A percentile compares a stretch with the other conserved stretches of the same genome.
Evolutionary conservation across 805 yeast genomes (phyloP).

Genomic region (Yamadazyma kitorensis): DNA sequence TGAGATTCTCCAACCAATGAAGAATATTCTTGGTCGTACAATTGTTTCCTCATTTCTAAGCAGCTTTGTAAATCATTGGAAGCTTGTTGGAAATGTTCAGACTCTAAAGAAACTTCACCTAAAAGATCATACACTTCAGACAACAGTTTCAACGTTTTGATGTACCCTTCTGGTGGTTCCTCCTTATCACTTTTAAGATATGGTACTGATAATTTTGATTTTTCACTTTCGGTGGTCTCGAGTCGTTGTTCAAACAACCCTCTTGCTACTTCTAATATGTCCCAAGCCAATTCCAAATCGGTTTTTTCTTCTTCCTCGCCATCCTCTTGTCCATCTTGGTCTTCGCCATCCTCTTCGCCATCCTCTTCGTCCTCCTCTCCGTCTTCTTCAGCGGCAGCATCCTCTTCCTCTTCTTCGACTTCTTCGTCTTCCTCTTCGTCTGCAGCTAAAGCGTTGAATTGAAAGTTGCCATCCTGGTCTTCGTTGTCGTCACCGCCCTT

Average conservation of each 20-base stretch:
- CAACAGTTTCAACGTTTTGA: constrained; percentile 47
- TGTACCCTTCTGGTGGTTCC: constrained; percentile 29
- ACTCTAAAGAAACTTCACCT: constrained; percentile 88
- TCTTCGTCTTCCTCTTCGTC: constrained; percentile 21
- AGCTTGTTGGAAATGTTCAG: constrained; percentile 83
- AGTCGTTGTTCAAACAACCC: constrained; percentile 53
- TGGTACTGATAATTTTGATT: constrained; percentile 21
- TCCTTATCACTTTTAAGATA: constrained; percentile 28
- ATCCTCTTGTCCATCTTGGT: constrained; percentile 33
- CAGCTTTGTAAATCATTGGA: constrained; percentile 62
- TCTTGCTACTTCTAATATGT: constrained; percentile 74
- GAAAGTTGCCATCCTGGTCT: constrained; percentile 21
- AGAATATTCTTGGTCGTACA: constrained; percentile 49
- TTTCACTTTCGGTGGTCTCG: constrained; percentile 12
- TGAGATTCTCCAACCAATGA: constrained; percentile 72
- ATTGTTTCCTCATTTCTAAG: constrained; percentile 49
- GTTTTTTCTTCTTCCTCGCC: constrained; percentile 46
- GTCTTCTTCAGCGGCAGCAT: constrained; percentile 15
- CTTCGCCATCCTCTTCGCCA: constrained; percentile 49
- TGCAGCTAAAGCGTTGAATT: constrained; percentile 23
- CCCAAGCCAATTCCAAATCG: constrained; percentile 89
- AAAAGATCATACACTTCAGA: constrained; percentile 74
- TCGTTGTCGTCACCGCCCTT: constrained; percentile 20
- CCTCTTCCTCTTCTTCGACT: constrained; percentile 18
- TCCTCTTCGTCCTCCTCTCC: constrained; percentile 16